Evolutionary conservation across 2,329 filamentous ascomycete species (phyloP).

Genomic region (Fusarium poae): DNA sequence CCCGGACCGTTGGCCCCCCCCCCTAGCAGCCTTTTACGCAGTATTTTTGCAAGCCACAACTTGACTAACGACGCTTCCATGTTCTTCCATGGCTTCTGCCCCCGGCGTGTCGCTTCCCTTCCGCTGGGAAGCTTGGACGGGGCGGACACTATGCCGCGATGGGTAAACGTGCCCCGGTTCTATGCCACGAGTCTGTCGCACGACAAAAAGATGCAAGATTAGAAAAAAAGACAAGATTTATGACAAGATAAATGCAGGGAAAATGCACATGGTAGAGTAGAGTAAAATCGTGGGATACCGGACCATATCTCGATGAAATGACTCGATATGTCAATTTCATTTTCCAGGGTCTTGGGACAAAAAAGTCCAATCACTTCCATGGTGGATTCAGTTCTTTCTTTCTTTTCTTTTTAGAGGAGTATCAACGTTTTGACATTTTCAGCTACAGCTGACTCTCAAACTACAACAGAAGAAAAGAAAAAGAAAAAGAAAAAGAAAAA

Average conservation of each 20-base stretch:
- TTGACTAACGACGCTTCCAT: conserved; percentile 45
- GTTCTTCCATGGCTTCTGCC: conserved; percentile 39
- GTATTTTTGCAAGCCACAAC: conserved; percentile 35
- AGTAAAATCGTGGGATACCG: background rate
- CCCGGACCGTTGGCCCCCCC: conserved; percentile 34
- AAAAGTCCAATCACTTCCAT: conserved; percentile 7
- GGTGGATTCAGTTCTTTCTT: background rate
- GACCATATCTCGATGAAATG: conserved; percentile 23
- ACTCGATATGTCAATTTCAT: conserved; percentile 25
- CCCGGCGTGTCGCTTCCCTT: conserved; percentile 46
- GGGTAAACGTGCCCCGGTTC: conserved; percentile 41
- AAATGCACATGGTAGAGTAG: conserved; percentile 6
- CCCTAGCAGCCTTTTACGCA: conserved; percentile 28
- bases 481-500: background rate
- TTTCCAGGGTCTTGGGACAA: conserved; percentile 21
- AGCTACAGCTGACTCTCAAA: conserved; percentile 23
- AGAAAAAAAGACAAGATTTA: conserved; percentile 19
- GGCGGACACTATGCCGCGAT: conserved; percentile 44
- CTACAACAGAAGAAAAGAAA: background rate
- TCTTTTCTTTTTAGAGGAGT: conserved; percentile 2
- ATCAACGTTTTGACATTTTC: conserved; percentile 14
- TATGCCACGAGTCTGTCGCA: conserved; percentile 37
- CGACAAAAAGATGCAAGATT: conserved; percentile 16
- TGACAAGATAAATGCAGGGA: conserved; percentile 16
- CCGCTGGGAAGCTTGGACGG: conserved; percentile 42